A percentile compares a stretch with the other conserved stretches of the same genome.
phyloP scores from a whole-genome alignment of 208 protist species.

The Wallacemonas sp. region DNA sequence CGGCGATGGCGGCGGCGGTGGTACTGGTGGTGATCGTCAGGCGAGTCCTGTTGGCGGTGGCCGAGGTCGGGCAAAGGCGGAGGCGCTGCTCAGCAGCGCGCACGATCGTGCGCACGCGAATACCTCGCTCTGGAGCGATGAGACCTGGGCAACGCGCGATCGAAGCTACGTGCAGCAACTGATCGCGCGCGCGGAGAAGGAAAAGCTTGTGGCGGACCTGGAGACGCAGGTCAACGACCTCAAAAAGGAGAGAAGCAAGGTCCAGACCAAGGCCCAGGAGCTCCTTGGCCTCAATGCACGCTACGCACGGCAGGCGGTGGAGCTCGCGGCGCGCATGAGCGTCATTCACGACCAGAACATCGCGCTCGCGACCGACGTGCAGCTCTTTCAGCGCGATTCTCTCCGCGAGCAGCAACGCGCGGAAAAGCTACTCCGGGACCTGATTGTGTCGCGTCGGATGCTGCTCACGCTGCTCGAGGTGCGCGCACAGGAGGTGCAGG shows the following conservation, averaged over 20 bases:
- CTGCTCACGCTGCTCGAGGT: conserved; percentile 56
- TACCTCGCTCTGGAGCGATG: conserved; percentile 10
- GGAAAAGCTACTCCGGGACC: conserved; percentile 42
- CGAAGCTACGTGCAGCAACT: conserved; percentile 60
- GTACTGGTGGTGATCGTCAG: neutral
- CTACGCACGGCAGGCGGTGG: conserved; percentile 75
- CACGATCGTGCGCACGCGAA: conserved; percentile 5
- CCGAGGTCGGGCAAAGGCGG: neutral
- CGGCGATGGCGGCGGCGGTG: neutral
- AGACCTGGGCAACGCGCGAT: conserved; percentile 19
- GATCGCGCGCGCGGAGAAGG: conserved; percentile 60
- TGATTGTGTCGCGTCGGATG: conserved; percentile 48
- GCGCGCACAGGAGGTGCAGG: conserved; percentile 22
- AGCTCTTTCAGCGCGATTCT: conserved; percentile 59
- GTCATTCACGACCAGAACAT: conserved; percentile 80
- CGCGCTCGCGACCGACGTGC: conserved; percentile 44
- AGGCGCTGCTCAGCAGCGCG: neutral
- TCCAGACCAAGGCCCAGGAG: conserved; percentile 39
- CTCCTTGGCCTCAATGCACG: conserved; percentile 64
- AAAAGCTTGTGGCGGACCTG: conserved; percentile 61
- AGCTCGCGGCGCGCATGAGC: conserved; percentile 71
- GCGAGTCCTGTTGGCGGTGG: neutral
- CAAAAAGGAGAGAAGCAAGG: conserved; percentile 25
- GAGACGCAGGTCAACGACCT: conserved; percentile 48
- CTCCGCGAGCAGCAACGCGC: conserved; percentile 37